These are phyloP conservation scores for Fusarium begoniae DNA, from an alignment of 2,329 filamentous ascomycete genomes.

Conservation along the genomic window DNA sequence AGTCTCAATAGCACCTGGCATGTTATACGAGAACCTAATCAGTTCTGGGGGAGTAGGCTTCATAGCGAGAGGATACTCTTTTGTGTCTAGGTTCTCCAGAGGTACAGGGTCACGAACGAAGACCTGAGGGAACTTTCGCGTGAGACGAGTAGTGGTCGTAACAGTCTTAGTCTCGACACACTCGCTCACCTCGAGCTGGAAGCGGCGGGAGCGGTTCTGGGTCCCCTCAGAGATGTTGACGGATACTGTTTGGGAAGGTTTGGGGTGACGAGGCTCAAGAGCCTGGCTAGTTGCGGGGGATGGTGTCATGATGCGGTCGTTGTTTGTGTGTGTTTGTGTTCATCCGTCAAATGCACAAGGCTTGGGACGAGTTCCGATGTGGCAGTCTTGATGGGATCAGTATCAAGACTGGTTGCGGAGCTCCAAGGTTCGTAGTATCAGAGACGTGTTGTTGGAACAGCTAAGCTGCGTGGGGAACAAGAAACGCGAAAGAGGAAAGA, in stretches of 20 bases:
- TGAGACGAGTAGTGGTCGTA: constrained; percentile 92
- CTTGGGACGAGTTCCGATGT: not conserved
- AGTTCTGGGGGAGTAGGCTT: constrained; percentile 84
- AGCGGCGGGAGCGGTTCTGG: constrained; percentile 49
- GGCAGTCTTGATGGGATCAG: not conserved
- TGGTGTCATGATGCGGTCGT: constrained; percentile 48
- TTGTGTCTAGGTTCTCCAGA: constrained; percentile 79
- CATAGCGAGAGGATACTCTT: constrained; percentile 87
- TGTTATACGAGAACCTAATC: constrained; percentile 77
- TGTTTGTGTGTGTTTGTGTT: constrained; percentile 24
- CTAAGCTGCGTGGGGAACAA: not conserved
- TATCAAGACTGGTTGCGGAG: not conserved
- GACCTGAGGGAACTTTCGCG: constrained; percentile 84
- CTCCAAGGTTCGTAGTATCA: not conserved
- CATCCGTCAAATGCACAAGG: constrained; percentile 26
- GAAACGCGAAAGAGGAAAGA: not conserved
- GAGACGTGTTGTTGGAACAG: not conserved
- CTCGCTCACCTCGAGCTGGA: constrained; percentile 68
- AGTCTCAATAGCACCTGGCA: constrained; percentile 52
- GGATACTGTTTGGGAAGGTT: constrained; percentile 53
- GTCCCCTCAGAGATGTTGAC: constrained; percentile 58
- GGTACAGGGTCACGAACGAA: constrained; percentile 77
- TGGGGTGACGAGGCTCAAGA: constrained; percentile 49
- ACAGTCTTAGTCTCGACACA: constrained; percentile 77
- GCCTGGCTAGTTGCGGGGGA: constrained; percentile 49